Conservation (phyloP, 371 early-diverging fungal species). For the Syncephalis fuscata region DNA sequence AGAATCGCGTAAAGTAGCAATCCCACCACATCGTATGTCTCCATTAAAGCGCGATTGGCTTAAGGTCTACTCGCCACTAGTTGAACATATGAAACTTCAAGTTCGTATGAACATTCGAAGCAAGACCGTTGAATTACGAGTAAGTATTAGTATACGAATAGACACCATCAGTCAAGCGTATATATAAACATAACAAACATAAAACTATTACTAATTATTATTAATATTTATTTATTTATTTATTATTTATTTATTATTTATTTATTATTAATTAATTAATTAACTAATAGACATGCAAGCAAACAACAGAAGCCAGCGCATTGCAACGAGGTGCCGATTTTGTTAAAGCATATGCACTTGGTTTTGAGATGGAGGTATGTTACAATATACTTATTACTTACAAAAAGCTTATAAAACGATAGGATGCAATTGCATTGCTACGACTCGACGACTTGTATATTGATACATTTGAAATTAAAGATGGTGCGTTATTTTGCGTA, state of each 20-base stretch:
- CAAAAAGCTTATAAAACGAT: not conserved
- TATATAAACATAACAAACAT: no score
- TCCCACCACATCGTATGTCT: constrained; percentile 85
- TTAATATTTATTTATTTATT: not conserved
- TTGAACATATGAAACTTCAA: constrained; percentile 93
- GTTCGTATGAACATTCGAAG: constrained; percentile 88
- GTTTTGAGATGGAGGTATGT: constrained; percentile 73
- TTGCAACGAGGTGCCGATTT: constrained; percentile 94
- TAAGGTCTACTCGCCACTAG: constrained; percentile 97
- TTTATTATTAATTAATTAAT: constrained; percentile 1
- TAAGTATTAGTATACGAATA: no score
- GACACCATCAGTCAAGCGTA: no score
- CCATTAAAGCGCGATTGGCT: constrained; percentile 94
- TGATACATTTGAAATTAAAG: constrained; percentile 97
- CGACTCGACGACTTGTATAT: constrained; percentile 91
- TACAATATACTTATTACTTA: not conserved
- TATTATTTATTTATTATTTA: not conserved
- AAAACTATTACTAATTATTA: not conserved
- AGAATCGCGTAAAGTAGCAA: constrained; percentile 60
- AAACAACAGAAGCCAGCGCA: constrained; percentile 73
- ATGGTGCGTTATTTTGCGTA: no score
- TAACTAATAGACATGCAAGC: constrained; percentile 39
- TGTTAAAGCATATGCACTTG: constrained; percentile 79
- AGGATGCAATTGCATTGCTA: constrained; percentile 85
- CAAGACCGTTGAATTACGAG: constrained; percentile 81